Evolutionary conservation across 2,329 filamentous ascomycete species (phyloP).

Genomic region (Diplodia scrobiculata): DNA sequence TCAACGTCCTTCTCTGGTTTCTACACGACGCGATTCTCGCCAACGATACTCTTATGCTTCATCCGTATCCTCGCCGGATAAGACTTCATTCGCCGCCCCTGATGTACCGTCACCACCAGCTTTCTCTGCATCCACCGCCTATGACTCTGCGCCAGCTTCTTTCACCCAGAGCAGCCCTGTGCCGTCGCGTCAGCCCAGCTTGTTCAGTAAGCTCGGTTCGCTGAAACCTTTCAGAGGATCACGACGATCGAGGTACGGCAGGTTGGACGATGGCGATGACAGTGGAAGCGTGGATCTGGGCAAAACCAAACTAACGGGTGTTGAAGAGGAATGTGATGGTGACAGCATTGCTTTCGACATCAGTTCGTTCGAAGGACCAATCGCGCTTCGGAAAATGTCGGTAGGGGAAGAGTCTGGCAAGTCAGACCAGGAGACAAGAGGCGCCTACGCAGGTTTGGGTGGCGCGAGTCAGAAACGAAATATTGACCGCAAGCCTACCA

Average conservation of each 20-base stretch:
- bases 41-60: slow-evolving; percentile 28
- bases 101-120: slow-evolving; percentile 34
- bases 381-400: slow-evolving; percentile 36
- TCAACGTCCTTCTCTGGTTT: slow-evolving; percentile 38
- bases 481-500: slow-evolving; percentile 29
- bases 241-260: slow-evolving; percentile 36
- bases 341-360: slow-evolving; percentile 39
- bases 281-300: slow-evolving; percentile 7
- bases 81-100: background rate
- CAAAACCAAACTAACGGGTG: slow-evolving; percentile 32
- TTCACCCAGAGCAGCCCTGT: slow-evolving; percentile 34
- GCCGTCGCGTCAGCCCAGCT: slow-evolving; percentile 37
- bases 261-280: slow-evolving; percentile 41
- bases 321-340: slow-evolving; percentile 38
- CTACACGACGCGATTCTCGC: slow-evolving; percentile 39
- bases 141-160: slow-evolving; percentile 35
- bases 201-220: slow-evolving; percentile 40
- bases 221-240: slow-evolving; percentile 33
- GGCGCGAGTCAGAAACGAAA: slow-evolving; percentile 30
- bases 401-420: background rate
- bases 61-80: slow-evolving; percentile 10
- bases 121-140: slow-evolving; percentile 39
- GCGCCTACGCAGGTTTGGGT: slow-evolving; percentile 30
- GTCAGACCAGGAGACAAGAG: slow-evolving; percentile 30
- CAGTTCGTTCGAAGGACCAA: slow-evolving; percentile 38